Evolutionary conservation across 176 grass and related monocot genomes (phyloP).

Genomic region (Pontederia paniculata): DNA sequence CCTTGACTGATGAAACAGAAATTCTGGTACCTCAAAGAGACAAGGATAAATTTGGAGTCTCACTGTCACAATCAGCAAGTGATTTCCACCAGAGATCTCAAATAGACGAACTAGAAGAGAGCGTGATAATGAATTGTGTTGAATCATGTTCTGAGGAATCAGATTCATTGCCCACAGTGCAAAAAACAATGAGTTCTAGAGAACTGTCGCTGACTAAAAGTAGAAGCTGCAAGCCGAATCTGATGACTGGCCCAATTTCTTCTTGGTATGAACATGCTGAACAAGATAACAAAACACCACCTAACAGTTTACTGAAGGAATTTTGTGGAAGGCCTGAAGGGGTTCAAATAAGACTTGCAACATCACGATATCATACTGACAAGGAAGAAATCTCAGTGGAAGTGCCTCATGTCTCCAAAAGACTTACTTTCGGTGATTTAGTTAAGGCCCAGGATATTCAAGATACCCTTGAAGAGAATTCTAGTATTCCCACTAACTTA

Average conservation of each 20-base stretch:
- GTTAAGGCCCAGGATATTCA: conserved; percentile 11
- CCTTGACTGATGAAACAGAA: conserved; percentile 23
- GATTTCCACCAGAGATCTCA: not conserved
- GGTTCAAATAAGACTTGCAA: conserved; percentile 33
- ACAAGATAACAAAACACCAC: conserved; percentile 33
- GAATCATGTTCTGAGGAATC: conserved; percentile 16
- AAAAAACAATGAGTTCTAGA: conserved; percentile 37
- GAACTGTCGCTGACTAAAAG: conserved; percentile 42
- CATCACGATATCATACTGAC: conserved; percentile 27
- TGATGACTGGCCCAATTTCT: conserved; percentile 50
- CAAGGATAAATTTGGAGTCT: conserved; percentile 26
- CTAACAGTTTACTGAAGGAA: conserved; percentile 35
- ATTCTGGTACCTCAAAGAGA: conserved; percentile 44
- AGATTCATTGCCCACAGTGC: conserved; percentile 25
- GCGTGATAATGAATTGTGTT: conserved; percentile 17
- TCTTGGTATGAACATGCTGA: conserved; percentile 49
- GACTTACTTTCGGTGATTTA: conserved; percentile 10
- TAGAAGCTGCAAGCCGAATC: conserved; percentile 71
- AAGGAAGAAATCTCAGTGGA: conserved; percentile 25
- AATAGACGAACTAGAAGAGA: conserved; percentile 3
- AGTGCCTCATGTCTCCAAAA: not conserved
- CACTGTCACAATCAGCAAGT: conserved; percentile 1
- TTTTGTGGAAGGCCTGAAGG: conserved; percentile 31
- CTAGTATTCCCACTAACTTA: not conserved
- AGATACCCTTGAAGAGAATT: conserved; percentile 22